phyloP scores from a whole-genome alignment of 495 filamentous ascomycete genomes.

The Lophiostoma macrostomum region DNA sequence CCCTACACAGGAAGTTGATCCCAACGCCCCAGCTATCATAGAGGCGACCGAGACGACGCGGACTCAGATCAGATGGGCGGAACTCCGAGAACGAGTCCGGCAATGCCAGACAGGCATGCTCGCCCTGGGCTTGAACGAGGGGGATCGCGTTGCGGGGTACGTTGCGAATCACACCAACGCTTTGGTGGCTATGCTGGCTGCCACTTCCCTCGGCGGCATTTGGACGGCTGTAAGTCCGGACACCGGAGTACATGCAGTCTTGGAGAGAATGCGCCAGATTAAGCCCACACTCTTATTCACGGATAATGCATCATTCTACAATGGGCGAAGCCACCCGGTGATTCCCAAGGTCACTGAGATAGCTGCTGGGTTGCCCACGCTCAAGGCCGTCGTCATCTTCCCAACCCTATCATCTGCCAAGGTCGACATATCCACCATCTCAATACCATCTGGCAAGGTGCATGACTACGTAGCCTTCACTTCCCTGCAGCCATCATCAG shows the following conservation, averaged over 20 bases:
- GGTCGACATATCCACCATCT: slow-evolving; percentile 50
- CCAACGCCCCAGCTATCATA: slow-evolving; percentile 62
- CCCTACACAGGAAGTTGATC: slow-evolving; percentile 58
- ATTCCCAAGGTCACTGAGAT: slow-evolving; percentile 71
- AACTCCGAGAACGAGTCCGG: slow-evolving; percentile 74
- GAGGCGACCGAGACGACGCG: slow-evolving; percentile 69
- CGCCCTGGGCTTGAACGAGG: slow-evolving; percentile 57
- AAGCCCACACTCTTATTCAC: slow-evolving; percentile 76
- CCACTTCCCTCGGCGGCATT: slow-evolving; percentile 75
- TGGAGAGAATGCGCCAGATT: slow-evolving; percentile 81
- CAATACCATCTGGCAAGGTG: slow-evolving; percentile 48
- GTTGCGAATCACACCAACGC: slow-evolving; percentile 84
- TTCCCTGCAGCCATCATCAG: slow-evolving; percentile 28
- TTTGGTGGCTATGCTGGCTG: slow-evolving; percentile 80
- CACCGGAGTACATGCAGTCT: slow-evolving; percentile 72
- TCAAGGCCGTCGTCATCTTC: slow-evolving; percentile 69
- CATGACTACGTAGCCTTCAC: slow-evolving; percentile 51
- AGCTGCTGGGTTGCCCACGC: slow-evolving; percentile 56
- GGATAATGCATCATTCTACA: slow-evolving; percentile 84
- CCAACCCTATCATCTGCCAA: slow-evolving; percentile 54
- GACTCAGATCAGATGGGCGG: slow-evolving; percentile 71
- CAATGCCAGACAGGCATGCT: slow-evolving; percentile 68
- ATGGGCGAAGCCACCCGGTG: slow-evolving; percentile 75
- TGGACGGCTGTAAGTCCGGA: slow-evolving; percentile 90
- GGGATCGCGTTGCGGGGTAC: slow-evolving; percentile 78